Percentiles rank a stretch among this genome's conserved stretches.
Conservation (phyloP, 2,329 filamentous ascomycete genomes). For the Pseudophaeomoniella oleicola region DNA sequence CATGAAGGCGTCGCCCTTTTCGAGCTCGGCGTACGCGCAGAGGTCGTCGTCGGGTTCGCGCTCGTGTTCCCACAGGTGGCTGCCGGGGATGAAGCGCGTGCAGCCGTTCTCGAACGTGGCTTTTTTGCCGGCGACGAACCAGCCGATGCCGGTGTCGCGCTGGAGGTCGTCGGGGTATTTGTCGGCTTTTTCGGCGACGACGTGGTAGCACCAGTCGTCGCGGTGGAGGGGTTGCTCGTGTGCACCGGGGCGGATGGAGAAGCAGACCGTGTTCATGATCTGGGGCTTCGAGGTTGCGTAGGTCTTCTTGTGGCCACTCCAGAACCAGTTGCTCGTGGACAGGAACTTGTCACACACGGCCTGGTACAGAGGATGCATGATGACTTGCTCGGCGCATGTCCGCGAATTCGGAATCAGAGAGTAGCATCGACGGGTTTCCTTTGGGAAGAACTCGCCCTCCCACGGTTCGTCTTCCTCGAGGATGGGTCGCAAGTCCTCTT, state of each 20-base stretch:
- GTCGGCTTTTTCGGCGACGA: slow-evolving; percentile 4
- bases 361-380: slow-evolving; percentile 16
- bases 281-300: slow-evolving; percentile 15
- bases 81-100: slow-evolving; percentile 13
- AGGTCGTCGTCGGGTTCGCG: slow-evolving; percentile 5
- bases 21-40: slow-evolving; percentile 14
- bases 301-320: slow-evolving; percentile 15
- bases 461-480: slow-evolving; percentile 4
- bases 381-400: slow-evolving; percentile 6
- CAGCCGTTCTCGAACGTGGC: slow-evolving; percentile 13
- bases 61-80: slow-evolving; percentile 9
- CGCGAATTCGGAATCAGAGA: slow-evolving; percentile 5
- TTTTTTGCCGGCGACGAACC: slow-evolving; percentile 12
- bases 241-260: slow-evolving; percentile 5
- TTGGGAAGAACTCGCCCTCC: slow-evolving; percentile 8
- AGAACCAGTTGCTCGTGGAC: slow-evolving; percentile 14
- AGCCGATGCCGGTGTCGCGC: slow-evolving; percentile 10
- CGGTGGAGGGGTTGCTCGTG: slow-evolving; percentile 9
- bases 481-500: not conserved
- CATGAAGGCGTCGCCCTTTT: slow-evolving; percentile 19
- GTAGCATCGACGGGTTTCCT: slow-evolving; percentile 5
- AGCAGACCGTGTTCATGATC: slow-evolving; percentile 8
- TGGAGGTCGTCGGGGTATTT: slow-evolving; percentile 7
- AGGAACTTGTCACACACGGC: slow-evolving; percentile 14
- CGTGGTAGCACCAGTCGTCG: slow-evolving; percentile 4